These are phyloP conservation scores for Paecilomyces formosus DNA, from an alignment of 2,329 filamentous ascomycete species.

Conservation along the genomic window DNA sequence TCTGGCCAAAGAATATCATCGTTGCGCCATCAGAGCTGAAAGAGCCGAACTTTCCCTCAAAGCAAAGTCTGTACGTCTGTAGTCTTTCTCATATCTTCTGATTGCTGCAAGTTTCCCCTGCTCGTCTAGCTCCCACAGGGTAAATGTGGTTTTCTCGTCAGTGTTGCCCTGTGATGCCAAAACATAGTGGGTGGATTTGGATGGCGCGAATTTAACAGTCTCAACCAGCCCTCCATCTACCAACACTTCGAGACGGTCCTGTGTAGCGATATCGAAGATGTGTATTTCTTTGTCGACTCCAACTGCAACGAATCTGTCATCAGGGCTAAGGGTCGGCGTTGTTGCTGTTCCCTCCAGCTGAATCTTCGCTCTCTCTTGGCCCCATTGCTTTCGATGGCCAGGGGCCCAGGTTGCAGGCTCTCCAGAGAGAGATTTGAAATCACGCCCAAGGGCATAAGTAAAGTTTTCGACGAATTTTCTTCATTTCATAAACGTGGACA, in stretches of 20 bases:
- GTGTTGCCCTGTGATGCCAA: background rate
- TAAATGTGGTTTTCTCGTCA: background rate
- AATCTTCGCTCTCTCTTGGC: slow-evolving; percentile 1
- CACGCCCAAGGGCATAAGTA: background rate
- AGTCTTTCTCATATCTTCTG: background rate
- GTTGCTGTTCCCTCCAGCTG: background rate
- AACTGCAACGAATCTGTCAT: slow-evolving; percentile 1
- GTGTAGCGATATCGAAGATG: background rate
- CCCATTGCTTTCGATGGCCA: slow-evolving; percentile 1
- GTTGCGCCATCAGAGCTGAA: slow-evolving; percentile 6
- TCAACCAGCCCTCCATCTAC: background rate
- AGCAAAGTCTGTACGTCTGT: background rate
- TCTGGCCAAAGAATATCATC: slow-evolving; percentile 4
- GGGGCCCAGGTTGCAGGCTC: slow-evolving; percentile 1
- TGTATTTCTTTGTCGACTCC: slow-evolving; percentile 1
- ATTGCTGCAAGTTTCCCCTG: background rate
- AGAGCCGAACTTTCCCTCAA: slow-evolving; percentile 2
- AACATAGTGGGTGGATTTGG: background rate
- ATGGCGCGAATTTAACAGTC: background rate
- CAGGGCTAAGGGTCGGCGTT: background rate
- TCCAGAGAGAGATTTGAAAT: background rate
- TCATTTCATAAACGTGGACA: background rate
- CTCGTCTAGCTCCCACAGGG: slow-evolving; percentile 1
- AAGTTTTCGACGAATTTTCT: background rate
- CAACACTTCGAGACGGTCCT: background rate